Percentiles rank a stretch among this genome's conserved stretches.
phyloP scores from a whole-genome alignment of 495 filamentous ascomycete species.

The Podospora appendiculata region DNA sequence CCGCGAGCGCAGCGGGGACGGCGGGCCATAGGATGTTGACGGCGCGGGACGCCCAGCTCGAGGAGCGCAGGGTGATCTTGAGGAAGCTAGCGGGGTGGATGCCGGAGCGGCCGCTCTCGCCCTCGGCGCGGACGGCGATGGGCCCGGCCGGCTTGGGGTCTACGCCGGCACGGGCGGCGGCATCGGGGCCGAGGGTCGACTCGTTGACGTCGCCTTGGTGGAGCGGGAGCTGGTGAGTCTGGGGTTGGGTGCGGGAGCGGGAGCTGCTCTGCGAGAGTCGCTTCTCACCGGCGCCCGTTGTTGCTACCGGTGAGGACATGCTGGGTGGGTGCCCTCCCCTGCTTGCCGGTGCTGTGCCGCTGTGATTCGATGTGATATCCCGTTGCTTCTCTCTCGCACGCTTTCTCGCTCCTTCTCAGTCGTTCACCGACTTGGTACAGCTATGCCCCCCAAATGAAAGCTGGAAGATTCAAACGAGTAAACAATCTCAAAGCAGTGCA shows the following conservation, averaged over 20 bases:
- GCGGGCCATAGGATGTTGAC: slow-evolving; percentile 50
- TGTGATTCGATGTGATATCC: too few relatives aligned
- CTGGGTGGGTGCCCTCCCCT: too few relatives aligned
- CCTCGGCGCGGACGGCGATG: slow-evolving; percentile 15
- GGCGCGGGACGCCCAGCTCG: slow-evolving; percentile 27
- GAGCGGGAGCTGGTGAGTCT: not conserved
- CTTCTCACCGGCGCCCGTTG: not conserved
- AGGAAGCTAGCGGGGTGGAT: slow-evolving; percentile 36
- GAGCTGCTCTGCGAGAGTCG: not conserved
- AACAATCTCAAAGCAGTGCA: not conserved
- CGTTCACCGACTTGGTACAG: too few relatives aligned
- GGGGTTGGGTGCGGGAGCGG: too few relatives aligned
- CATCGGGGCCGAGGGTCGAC: not conserved
- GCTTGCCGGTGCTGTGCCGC: too few relatives aligned
- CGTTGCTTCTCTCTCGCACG: too few relatives aligned
- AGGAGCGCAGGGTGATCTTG: slow-evolving; percentile 33
- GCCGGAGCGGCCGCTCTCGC: slow-evolving; percentile 38
- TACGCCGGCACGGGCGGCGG: slow-evolving; percentile 1
- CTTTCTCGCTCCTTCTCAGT: too few relatives aligned
- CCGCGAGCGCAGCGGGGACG: slow-evolving; percentile 43
- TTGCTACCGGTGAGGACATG: too few relatives aligned
- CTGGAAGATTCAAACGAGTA: not conserved
- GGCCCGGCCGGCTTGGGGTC: not conserved
- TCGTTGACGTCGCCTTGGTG: not conserved
- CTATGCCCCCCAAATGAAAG: not conserved